Evolutionary conservation across 768 basidiomycete genomes (phyloP).

Genomic region (Termitomyces sp.): DNA sequence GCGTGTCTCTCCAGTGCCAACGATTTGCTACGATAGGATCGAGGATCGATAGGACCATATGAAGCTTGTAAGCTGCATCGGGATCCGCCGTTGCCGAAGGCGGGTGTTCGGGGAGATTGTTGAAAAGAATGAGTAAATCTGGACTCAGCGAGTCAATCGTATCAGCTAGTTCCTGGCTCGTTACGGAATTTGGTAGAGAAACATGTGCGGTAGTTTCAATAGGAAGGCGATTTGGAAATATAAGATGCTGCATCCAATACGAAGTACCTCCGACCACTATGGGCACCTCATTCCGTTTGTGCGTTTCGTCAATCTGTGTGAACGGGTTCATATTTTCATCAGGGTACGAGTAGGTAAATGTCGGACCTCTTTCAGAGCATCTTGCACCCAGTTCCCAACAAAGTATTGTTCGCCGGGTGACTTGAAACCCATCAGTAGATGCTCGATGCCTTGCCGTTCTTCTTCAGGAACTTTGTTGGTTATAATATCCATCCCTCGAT

Average conservation of each 20-base stretch:
- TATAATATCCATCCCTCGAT: constrained; percentile 84
- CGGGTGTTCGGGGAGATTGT: constrained; percentile 52
- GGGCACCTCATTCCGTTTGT: constrained; percentile 59
- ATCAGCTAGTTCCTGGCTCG: constrained; percentile 28
- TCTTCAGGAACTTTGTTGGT: constrained; percentile 85
- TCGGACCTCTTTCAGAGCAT: constrained; percentile 53
- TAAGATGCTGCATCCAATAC: constrained; percentile 95
- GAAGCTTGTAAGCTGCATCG: constrained; percentile 54
- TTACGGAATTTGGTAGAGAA: constrained; percentile 8
- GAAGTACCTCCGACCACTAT: constrained; percentile 94
- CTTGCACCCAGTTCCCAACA: constrained; percentile 83
- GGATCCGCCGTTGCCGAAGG: constrained; percentile 53
- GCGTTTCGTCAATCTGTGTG: constrained; percentile 69
- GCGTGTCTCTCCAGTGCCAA: constrained; percentile 96
- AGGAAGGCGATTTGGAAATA: constrained; percentile 77
- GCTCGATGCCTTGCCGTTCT: constrained; percentile 79
- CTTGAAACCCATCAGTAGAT: constrained; percentile 87
- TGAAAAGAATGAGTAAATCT: constrained; percentile 44
- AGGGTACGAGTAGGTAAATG: background rate
- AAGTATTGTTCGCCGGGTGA: constrained; percentile 83
- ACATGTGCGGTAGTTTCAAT: constrained; percentile 17
- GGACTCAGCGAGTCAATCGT: constrained; percentile 40
- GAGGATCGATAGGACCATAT: constrained; percentile 58
- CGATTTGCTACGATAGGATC: constrained; percentile 71
- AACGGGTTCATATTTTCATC: background rate